These are phyloP conservation scores for Bretschneidera sinensis DNA, from an alignment of 345 rosid species.

Conservation along the genomic window DNA sequence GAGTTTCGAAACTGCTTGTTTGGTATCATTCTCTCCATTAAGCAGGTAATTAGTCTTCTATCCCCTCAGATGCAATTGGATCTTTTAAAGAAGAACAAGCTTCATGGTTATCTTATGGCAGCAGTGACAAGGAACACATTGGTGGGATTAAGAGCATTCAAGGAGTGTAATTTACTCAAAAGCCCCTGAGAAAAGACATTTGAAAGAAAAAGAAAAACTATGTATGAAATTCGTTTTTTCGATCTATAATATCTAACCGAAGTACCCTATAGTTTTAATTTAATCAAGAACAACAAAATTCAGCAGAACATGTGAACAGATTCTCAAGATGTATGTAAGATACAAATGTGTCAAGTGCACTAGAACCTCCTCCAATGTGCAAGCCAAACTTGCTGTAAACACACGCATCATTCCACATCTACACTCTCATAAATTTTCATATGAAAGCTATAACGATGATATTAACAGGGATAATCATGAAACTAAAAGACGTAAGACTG, in stretches of 20 bases:
- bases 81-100: conserved; percentile 25
- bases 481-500: too few species aligned
- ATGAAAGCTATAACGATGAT: too few species aligned
- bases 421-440: too few species aligned
- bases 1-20: conserved; percentile 36
- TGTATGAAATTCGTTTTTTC: too few species aligned
- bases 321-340: not conserved
- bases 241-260: too few species aligned
- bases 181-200: conserved; percentile 44
- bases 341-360: too few species aligned
- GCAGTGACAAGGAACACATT: conserved; percentile 16
- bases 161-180: conserved; percentile 67
- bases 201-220: too few species aligned
- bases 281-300: too few species aligned
- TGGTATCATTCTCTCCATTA: conserved; percentile 18
- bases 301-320: not conserved
- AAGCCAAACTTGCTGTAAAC: not conserved
- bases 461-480: too few species aligned
- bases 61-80: conserved; percentile 24
- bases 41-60: conserved; percentile 19
- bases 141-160: conserved; percentile 36
- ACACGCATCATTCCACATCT: too few species aligned
- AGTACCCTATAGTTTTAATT: not conserved
- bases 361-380: not conserved
- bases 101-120: conserved; percentile 18